Evolutionary conservation across 1,139 yeast genomes (phyloP).

Genomic region (Kurtzmaniella quercitrusa): DNA sequence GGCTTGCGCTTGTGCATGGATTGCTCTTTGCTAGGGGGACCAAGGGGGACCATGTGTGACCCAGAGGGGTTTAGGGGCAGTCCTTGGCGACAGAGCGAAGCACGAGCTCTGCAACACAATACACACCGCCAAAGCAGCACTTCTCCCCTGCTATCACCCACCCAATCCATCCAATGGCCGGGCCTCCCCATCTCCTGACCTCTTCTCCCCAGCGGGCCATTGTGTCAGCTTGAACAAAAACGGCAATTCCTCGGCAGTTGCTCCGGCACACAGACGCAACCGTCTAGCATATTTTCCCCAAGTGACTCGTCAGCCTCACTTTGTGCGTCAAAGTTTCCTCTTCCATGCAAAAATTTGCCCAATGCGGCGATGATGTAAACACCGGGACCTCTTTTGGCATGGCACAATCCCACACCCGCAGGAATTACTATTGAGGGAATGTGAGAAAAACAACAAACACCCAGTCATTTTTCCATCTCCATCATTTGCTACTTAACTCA

Average conservation of each 20-base stretch:
- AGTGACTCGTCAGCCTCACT: not conserved
- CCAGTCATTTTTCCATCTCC: not conserved
- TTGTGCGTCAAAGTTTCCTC: not conserved
- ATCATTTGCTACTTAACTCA: not conserved
- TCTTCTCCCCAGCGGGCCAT: too few species aligned
- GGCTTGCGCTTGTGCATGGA: not conserved
- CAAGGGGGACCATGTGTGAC: too few species aligned
- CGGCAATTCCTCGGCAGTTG: not conserved
- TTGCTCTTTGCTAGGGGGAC: not conserved
- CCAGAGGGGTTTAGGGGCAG: too few species aligned
- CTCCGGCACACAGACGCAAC: not conserved
- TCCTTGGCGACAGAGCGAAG: too few species aligned
- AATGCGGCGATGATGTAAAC: not conserved
- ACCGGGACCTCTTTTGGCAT: not conserved
- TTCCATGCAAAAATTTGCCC: not conserved
- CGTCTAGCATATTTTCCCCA: not conserved
- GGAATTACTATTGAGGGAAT: constrained; percentile 1
- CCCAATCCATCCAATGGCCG: too few species aligned
- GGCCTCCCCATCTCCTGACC: too few species aligned
- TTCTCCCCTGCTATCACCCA: too few species aligned
- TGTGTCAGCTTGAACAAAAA: not conserved
- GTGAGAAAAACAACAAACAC: constrained; percentile 1
- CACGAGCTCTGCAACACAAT: too few species aligned
- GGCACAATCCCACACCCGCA: not conserved
- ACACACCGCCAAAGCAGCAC: too few species aligned